A percentile compares a stretch with the other conserved stretches of the same genome.
These are phyloP conservation scores for Straminergon stramineum DNA, from an alignment of 225 moss, liverwort and hornwort species.

Conservation along the genomic window DNA sequence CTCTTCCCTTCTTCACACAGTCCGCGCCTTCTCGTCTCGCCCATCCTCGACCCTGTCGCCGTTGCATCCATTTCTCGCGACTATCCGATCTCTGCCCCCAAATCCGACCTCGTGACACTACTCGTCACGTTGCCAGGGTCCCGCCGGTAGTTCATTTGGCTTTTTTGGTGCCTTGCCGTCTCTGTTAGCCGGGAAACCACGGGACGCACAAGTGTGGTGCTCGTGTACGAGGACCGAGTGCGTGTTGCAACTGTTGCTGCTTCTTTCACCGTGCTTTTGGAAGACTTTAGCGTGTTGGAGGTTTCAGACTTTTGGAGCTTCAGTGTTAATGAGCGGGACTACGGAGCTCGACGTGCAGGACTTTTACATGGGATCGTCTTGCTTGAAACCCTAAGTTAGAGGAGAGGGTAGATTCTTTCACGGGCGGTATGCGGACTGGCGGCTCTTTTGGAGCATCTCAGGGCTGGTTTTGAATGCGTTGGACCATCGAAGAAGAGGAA, in stretches of 20 bases:
- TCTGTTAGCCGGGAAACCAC: background rate
- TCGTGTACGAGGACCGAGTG: background rate
- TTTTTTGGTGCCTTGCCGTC: background rate
- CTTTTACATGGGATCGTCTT: background rate
- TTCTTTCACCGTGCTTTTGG: background rate
- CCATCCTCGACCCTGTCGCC: background rate
- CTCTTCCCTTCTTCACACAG: background rate
- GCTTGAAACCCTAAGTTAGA: conserved; percentile 36
- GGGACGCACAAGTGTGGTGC: background rate
- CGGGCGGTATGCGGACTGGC: background rate
- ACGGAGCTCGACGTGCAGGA: conserved; percentile 6
- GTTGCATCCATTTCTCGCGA: conserved; percentile 6
- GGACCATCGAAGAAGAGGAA: background rate
- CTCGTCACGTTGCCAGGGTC: background rate
- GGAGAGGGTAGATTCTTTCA: background rate
- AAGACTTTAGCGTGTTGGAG: background rate
- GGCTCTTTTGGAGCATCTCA: background rate
- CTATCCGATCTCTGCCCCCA: background rate
- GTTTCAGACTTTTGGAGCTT: background rate
- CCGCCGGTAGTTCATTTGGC: background rate
- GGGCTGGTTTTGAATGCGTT: background rate
- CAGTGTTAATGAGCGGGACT: background rate
- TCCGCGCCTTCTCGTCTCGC: background rate
- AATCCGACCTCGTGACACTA: background rate
- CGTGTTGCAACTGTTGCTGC: background rate